phyloP scores from a whole-genome alignment of 176 grass and related monocot species.

The Oryza glaberrima region DNA sequence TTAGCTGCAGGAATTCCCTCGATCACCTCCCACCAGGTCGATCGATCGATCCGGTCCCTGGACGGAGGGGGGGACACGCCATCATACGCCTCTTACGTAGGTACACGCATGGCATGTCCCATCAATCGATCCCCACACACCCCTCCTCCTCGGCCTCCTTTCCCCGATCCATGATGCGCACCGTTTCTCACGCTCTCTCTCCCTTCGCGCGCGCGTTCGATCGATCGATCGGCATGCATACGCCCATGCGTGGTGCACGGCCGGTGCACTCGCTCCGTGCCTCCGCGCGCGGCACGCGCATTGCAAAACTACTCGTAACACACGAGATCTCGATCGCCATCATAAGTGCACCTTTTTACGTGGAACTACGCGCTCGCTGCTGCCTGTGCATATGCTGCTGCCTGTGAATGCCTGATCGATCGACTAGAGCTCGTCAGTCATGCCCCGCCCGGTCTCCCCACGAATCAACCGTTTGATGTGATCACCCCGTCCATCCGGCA shows the following conservation, averaged over 20 bases:
- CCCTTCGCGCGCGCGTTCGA: neutral
- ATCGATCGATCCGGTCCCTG: too few species aligned
- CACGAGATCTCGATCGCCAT: neutral
- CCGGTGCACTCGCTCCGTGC: neutral
- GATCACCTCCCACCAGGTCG: neutral
- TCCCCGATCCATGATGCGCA: neutral
- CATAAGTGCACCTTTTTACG: slow-evolving; percentile 14
- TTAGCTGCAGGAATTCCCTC: neutral
- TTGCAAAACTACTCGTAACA: neutral
- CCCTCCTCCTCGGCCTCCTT: neutral
- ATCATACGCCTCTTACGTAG: slow-evolving; percentile 33
- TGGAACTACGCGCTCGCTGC: neutral
- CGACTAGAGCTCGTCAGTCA: slow-evolving; percentile 2
- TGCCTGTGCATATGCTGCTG: neutral
- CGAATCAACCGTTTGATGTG: neutral
- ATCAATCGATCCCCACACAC: neutral
- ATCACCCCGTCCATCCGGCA: neutral
- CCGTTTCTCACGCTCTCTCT: neutral
- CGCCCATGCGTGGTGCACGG: neutral
- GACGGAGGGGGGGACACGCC: neutral
- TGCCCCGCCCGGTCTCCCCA: neutral
- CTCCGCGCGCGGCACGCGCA: neutral
- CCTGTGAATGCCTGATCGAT: neutral
- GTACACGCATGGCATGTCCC: slow-evolving; percentile 39
- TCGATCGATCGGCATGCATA: neutral